phyloP scores from a whole-genome alignment of 345 rosid genomes.

The Carallia pectinifolia region DNA sequence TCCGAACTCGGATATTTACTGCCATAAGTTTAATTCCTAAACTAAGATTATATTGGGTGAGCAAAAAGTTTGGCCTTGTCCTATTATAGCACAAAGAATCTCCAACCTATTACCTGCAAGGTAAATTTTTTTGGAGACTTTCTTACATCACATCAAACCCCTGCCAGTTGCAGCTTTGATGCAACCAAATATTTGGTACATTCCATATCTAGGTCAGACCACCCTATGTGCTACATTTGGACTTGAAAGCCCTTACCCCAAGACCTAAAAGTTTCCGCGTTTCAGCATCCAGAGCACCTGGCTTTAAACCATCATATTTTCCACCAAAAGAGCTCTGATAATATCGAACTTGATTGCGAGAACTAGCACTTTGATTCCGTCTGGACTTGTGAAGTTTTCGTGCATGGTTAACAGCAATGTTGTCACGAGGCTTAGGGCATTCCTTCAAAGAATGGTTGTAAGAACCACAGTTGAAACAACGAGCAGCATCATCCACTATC shows the following conservation, averaged over 20 bases:
- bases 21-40: no score
- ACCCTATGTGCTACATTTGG: not conserved
- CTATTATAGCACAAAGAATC: no score
- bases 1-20: no score
- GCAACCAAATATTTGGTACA: conserved; percentile 5
- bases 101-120: no score
- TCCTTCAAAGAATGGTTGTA: conserved; percentile 86
- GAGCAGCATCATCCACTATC: conserved; percentile 67
- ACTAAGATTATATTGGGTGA: no score
- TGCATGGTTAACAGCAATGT: conserved; percentile 74
- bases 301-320: conserved; percentile 82
- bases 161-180: not conserved
- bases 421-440: conserved; percentile 85
- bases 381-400: conserved; percentile 72
- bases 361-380: conserved; percentile 54
- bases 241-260: conserved; percentile 50
- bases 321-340: conserved; percentile 67
- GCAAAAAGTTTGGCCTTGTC: no score
- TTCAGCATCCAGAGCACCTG: conserved; percentile 79
- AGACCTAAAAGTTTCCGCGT: conserved; percentile 76
- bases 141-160: no score
- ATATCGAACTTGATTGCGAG: conserved; percentile 61
- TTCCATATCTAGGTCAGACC: not conserved
- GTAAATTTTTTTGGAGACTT: no score
- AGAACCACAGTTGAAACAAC: conserved; percentile 93